These are phyloP conservation scores for Colletotrichum camelliae DNA, from an alignment of 2,329 filamentous ascomycete species.

Conservation along the genomic window DNA sequence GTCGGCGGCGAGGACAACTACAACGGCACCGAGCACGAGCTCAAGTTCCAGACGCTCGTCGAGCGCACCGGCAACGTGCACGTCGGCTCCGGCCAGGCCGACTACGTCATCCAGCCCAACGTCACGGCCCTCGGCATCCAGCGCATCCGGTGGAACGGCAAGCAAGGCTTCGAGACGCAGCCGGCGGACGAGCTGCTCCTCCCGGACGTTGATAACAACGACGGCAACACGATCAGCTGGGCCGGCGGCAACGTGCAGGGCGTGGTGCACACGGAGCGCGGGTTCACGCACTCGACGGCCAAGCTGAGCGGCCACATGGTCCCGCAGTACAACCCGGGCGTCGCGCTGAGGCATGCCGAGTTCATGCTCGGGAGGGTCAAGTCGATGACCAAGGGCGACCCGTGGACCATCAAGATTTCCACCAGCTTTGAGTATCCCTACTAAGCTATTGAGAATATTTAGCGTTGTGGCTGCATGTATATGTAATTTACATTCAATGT, in stretches of 20 bases:
- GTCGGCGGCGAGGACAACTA: slow-evolving; percentile 2
- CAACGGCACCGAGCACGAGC: slow-evolving; percentile 15
- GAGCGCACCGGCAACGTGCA: slow-evolving; percentile 69
- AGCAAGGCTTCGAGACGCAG: slow-evolving; percentile 68
- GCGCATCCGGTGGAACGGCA: slow-evolving; percentile 81
- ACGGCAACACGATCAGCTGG: slow-evolving; percentile 43
- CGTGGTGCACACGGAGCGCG: slow-evolving; percentile 73
- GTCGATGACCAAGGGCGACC: not conserved
- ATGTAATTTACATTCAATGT: not conserved
- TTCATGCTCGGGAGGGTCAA: slow-evolving; percentile 74
- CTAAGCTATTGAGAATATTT: not conserved
- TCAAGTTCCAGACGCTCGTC: slow-evolving; percentile 48
- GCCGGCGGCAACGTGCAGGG: slow-evolving; percentile 73
- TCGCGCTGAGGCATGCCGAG: slow-evolving; percentile 75
- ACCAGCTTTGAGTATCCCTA: not conserved
- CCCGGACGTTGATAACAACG: slow-evolving; percentile 40
- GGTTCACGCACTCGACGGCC: slow-evolving; percentile 73
- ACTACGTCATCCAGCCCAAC: slow-evolving; percentile 71
- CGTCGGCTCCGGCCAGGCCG: slow-evolving; percentile 74
- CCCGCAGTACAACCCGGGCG: slow-evolving; percentile 71
- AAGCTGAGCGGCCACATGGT: slow-evolving; percentile 71
- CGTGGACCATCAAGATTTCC: slow-evolving; percentile 6
- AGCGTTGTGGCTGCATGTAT: not conserved
- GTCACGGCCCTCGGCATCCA: slow-evolving; percentile 76
- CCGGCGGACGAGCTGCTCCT: slow-evolving; percentile 72